Base-by-base conservation (phyloP, 305 asterid species). In the Vinca major region DNA sequence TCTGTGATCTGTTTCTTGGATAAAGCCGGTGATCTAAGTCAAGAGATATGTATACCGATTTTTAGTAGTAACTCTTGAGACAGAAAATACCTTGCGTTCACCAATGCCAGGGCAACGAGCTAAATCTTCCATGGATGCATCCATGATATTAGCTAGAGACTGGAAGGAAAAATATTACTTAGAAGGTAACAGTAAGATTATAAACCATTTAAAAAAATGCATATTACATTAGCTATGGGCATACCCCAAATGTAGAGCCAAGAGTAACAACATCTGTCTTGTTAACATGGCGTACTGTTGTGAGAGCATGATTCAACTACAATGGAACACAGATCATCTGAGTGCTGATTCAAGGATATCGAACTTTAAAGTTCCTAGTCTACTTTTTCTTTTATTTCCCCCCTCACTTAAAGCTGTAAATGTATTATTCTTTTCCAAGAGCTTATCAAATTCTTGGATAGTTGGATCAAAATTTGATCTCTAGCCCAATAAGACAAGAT, bases 41-140 rank as follows among this genome's bases (percentile, higher is more conserved):
- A 62, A 40, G 11, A 61, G 7, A 62, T 44, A 61, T 5, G 26
- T 14, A 16, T 44, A 2, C 41, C 13, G 14, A 56, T 10, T 63
- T 13, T 26, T 33, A 58, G 40, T 40, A 70, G 56, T 16, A 19
- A 17, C 4, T 14, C 57, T 49, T 26, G 71, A 71, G 21, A 37
- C 39, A 49, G 9, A 74, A 58, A 55, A 58, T 84, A 89, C 99
- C 99, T 93, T 93, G 77, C 87, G 87, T 71, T 93, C 99, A 73
- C 99, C 99, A 74, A 93, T 90, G 75, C 97, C 97, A 1, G 96
- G 99, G 86, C 99, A 93, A 77, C 95, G 95, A 65, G 97, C 94
- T 71, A 93, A 84, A 80, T 90, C 98, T 78, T 93, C 97, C 97
- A 93, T 90, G 56, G 99, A 89, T 69, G 97, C 95, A 69, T 93